phyloP scores from a whole-genome alignment of 768 basidiomycete species.

The Lyophyllum atratum region DNA sequence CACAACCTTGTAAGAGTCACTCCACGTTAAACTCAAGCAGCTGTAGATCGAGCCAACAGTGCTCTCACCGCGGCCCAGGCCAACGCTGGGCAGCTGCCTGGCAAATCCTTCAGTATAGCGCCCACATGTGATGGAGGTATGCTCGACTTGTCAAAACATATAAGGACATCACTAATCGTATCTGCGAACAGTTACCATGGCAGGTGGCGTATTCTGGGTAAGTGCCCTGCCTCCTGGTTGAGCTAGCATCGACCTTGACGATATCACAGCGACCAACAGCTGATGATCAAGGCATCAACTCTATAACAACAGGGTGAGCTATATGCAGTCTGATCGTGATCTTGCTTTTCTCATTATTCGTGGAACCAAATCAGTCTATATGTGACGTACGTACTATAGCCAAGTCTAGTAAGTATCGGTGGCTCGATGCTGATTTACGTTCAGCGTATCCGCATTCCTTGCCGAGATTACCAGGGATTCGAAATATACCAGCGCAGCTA shows the following conservation, averaged over 20 bases:
- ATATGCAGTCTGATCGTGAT: not conserved
- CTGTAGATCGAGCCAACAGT: slow-evolving; percentile 21
- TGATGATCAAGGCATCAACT: slow-evolving; percentile 46
- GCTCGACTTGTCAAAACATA: slow-evolving; percentile 11
- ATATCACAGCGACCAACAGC: slow-evolving; percentile 39
- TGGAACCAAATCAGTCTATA: slow-evolving; percentile 7
- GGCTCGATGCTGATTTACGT: not conserved
- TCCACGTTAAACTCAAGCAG: not conserved
- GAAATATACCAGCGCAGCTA: slow-evolving; percentile 49
- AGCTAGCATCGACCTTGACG: not conserved
- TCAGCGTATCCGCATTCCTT: slow-evolving; percentile 50
- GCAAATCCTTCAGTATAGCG: slow-evolving; percentile 42
- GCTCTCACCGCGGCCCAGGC: slow-evolving; percentile 45
- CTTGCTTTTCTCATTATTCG: not conserved
- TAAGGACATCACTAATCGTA: not conserved
- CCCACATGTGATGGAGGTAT: slow-evolving; percentile 46
- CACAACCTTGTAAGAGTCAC: slow-evolving; percentile 39
- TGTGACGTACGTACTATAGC: slow-evolving; percentile 13
- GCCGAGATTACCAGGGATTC: slow-evolving; percentile 45
- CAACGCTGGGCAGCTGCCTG: slow-evolving; percentile 34
- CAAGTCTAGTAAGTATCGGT: not conserved
- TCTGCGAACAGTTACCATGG: slow-evolving; percentile 41
- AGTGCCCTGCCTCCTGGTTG: not conserved
- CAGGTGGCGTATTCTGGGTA: slow-evolving; percentile 60
- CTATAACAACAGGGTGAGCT: slow-evolving; percentile 51